Evolutionary conservation across 1,139 yeast genomes (phyloP).

Genomic region (Magnusiomyces ingens): DNA sequence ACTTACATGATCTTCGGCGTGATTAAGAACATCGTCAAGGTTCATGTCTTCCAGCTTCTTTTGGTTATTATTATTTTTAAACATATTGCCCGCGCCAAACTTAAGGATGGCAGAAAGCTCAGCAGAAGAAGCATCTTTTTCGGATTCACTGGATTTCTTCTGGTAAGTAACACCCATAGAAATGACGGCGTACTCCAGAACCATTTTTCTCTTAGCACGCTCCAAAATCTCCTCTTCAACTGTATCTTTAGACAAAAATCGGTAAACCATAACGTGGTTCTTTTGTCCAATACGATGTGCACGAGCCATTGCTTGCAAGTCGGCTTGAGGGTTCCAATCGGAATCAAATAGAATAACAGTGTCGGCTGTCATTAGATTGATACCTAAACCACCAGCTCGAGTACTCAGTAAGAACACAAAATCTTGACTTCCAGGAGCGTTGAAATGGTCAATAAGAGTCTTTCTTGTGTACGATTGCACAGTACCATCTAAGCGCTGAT

Average conservation of each 20-base stretch:
- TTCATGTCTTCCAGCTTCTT: slow-evolving; percentile 92
- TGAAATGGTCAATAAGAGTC: slow-evolving; percentile 92
- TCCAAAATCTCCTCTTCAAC: slow-evolving; percentile 96
- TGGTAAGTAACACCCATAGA: slow-evolving; percentile 91
- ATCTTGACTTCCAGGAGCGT: slow-evolving; percentile 88
- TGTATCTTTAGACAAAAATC: slow-evolving; percentile 94
- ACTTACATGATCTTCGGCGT: slow-evolving; percentile 95
- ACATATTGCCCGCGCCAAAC: slow-evolving; percentile 99
- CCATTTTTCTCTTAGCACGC: slow-evolving; percentile 96
- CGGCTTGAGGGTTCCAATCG: slow-evolving; percentile 99
- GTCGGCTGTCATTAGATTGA: slow-evolving; percentile 97
- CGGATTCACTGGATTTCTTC: slow-evolving; percentile 42
- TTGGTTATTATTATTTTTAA: slow-evolving; percentile 75
- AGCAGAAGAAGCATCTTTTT: slow-evolving; percentile 66
- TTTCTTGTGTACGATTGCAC: slow-evolving; percentile 91
- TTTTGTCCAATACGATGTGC: slow-evolving; percentile 99
- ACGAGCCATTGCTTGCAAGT: slow-evolving; percentile 98
- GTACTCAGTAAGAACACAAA: slow-evolving; percentile 88
- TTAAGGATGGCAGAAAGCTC: slow-evolving; percentile 90
- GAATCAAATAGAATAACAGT: slow-evolving; percentile 96
- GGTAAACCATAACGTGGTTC: slow-evolving; percentile 92
- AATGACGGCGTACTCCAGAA: slow-evolving; percentile 93
- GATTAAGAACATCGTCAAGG: slow-evolving; percentile 89
- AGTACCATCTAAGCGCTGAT: slow-evolving; percentile 95
- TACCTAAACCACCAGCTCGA: slow-evolving; percentile 98